Evolutionary conservation across 129 eudicot species (phyloP).

Genomic region (Artemisia tridentata): DNA sequence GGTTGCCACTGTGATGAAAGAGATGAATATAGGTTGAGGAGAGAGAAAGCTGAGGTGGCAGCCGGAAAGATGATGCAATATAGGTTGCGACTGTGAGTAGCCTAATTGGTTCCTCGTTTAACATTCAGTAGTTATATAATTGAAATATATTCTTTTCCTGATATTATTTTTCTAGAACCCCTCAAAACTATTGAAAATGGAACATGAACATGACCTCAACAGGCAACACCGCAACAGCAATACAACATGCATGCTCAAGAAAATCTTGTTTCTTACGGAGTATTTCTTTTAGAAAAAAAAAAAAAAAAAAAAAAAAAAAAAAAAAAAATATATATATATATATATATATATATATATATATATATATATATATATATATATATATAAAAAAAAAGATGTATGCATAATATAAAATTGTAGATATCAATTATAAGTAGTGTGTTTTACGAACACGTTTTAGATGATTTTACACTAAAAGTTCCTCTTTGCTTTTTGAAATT

Average conservation of each 20-base stretch:
- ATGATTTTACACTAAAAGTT: too few species aligned
- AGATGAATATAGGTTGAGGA: too few species aligned
- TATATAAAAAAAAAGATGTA: background rate
- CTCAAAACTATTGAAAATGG: conserved; percentile 20
- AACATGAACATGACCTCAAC: conserved; percentile 25
- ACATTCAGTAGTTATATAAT: conserved; percentile 15
- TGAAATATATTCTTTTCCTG: conserved; percentile 20
- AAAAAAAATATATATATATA: background rate
- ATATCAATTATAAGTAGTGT: too few species aligned
- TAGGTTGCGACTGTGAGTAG: too few species aligned
- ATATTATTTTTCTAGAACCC: conserved; percentile 11
- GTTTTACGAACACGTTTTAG: too few species aligned
- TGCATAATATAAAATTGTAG: background rate
- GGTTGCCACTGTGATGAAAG: too few species aligned
- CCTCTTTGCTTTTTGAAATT: too few species aligned
- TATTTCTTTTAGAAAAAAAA: background rate
- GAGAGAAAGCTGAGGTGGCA: too few species aligned
- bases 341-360: too few species aligned
- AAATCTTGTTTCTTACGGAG: background rate
- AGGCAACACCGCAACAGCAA: background rate
- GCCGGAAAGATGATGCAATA: too few species aligned
- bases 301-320: background rate
- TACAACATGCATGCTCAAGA: conserved; percentile 14
- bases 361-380: too few species aligned
- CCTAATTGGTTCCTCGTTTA: conserved; percentile 24